A percentile compares a stretch with the other conserved stretches of the same genome.
Evolutionary conservation across 768 basidiomycete genomes (phyloP).

Genomic region (Chalciporus piperatus): DNA sequence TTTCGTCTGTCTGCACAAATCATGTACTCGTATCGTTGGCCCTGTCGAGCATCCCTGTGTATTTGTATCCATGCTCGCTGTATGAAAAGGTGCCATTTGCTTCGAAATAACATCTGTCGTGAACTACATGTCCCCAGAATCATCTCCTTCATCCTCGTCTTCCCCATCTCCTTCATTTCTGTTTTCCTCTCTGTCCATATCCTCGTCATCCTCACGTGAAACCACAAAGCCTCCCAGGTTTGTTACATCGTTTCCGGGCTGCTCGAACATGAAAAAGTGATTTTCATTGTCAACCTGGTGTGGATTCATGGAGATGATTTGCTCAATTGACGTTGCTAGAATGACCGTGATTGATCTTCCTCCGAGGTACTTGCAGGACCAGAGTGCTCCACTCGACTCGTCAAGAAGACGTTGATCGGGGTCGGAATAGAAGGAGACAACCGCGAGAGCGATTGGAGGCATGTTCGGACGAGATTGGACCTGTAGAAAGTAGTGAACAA

Average conservation of each 20-base stretch:
- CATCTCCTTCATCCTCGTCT: no score
- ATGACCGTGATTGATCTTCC: neutral
- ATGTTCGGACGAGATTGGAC: neutral
- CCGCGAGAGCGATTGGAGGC: slow-evolving; percentile 11
- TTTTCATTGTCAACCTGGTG: neutral
- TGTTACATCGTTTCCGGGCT: slow-evolving; percentile 5
- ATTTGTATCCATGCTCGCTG: no score
- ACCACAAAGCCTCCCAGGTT: neutral
- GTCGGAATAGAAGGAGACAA: slow-evolving; percentile 20
- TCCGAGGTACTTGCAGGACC: neutral
- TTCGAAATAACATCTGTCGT: no score
- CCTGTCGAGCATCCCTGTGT: no score
- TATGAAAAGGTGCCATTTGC: no score
- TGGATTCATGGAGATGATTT: slow-evolving; percentile 10
- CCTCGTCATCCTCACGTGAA: neutral
- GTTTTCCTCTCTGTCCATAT: no score
- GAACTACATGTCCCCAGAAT: no score
- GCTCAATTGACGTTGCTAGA: neutral
- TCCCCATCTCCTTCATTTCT: no score
- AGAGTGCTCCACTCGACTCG: neutral
- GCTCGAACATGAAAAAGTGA: slow-evolving; percentile 1
- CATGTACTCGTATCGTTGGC: no score
- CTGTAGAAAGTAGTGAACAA: slow-evolving; percentile 20
- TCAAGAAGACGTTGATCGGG: slow-evolving; percentile 14
- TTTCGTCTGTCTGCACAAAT: no score